These are phyloP conservation scores for Pichia sp. DNA, from an alignment of 1,139 yeast genomes.

Conservation along the genomic window DNA sequence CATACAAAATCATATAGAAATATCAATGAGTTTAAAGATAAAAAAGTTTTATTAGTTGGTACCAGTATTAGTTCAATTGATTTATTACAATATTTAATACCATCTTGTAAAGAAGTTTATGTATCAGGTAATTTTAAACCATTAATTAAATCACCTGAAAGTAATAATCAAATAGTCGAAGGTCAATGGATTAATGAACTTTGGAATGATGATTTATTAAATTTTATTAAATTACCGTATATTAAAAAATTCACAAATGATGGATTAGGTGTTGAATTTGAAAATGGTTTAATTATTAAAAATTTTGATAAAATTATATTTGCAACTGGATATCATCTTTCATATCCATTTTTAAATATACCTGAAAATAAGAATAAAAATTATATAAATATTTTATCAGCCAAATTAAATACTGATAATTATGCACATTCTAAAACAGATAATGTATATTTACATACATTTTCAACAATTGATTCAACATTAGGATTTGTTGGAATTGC, in stretches of 20 bases:
- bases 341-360: constrained; percentile 34
- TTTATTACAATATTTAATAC: too few species aligned
- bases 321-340: constrained; percentile 42
- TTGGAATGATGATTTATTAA: too few species aligned
- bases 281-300: constrained; percentile 32
- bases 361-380: constrained; percentile 20
- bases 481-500: constrained; percentile 37
- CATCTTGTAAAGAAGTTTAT: too few species aligned
- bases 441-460: constrained; percentile 38
- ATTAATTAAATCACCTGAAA: constrained; percentile 22
- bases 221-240: too few species aligned
- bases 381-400: constrained; percentile 15
- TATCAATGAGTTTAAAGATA: too few species aligned
- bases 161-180: too few species aligned
- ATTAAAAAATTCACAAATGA: too few species aligned
- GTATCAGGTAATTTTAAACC: constrained; percentile 29
- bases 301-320: constrained; percentile 38
- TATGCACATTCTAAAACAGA: constrained; percentile 18
- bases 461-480: constrained; percentile 38
- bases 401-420: constrained; percentile 16
- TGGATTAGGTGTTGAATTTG: constrained; percentile 26
- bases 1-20: neutral
- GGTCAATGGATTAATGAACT: too few species aligned
- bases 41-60: too few species aligned
- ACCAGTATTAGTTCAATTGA: too few species aligned